Evolutionary conservation across 1,284 basidiomycete species (phyloP), one percentile per base, ranked within the genome.

Genomic region (Austroboletus rostrupii): DNA sequence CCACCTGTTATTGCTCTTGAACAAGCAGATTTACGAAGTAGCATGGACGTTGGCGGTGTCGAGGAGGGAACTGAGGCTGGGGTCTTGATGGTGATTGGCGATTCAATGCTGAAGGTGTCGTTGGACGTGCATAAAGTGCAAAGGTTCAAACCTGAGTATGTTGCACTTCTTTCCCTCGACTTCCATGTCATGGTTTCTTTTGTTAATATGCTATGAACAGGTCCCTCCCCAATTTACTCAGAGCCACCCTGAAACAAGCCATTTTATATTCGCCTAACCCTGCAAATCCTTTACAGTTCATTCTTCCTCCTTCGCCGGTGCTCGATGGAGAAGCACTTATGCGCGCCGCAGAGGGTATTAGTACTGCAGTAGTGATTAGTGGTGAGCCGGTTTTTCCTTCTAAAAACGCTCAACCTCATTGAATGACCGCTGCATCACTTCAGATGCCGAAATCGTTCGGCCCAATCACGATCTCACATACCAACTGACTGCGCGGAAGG

Each of bases 161-260:
- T 68, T 12, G 19, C 41, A 2, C 16, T 16, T 28, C 3, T 36
- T 46, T 42, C 36, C 40, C 43, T 29, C 9, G 63, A 62, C 14
- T 81, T 80, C 56, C 70, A 75, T 60, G 67, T 74, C 5, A 70
- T 36, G n/a, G 6, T 23, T n/a, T 35, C 38, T 47, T 13, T 40
- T 31, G 26, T n/a, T 53, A 42, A 58, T 36, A n/a, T 35, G 1
- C 26, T 36, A 16, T 52, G 85, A 45, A 80, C 74, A 52, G 87
- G 81, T 62, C 67, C 26, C 76, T 77, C 43, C 81, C 83, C 3
- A 78, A 79, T 45, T 71, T 91, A 32, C 80, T 95, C 59, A 88
- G 89, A 68, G 85, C 86, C 12, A 90, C 85, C 33, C 83, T 96
- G 78, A 92, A 87, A 48, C 90, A 94, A 65, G 91, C 90, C 10